A percentile compares a stretch with the other conserved stretches of the same genome.
phyloP scores from a whole-genome alignment of 129 eudicot genomes.

The Ambrosia artemisiifolia region DNA sequence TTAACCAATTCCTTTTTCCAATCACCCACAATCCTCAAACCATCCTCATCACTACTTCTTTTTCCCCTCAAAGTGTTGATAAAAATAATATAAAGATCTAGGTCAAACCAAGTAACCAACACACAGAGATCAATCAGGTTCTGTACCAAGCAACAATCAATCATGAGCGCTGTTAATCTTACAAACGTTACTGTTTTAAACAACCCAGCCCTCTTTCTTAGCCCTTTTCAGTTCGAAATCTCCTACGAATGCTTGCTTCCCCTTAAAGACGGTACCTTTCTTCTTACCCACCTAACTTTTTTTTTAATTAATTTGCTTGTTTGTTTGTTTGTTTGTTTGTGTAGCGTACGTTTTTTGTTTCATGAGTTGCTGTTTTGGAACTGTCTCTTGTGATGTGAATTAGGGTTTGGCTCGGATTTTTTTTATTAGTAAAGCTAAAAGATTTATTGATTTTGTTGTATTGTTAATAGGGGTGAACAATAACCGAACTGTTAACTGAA shows the following conservation, averaged over 20 bases:
- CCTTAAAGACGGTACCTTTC: conserved; percentile 58
- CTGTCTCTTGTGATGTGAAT: not conserved
- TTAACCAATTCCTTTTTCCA: not conserved
- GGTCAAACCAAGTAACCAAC: conserved; percentile 26
- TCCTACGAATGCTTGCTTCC: conserved; percentile 71
- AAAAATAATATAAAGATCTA: not conserved
- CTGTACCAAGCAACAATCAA: not conserved
- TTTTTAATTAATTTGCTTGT: too few relatives aligned
- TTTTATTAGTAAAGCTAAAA: not conserved
- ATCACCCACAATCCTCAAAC: not conserved
- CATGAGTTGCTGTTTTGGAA: not conserved
- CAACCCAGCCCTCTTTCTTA: conserved; percentile 70
- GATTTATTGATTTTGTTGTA: too few relatives aligned
- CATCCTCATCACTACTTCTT: not conserved
- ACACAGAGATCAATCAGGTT: not conserved
- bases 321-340: not conserved
- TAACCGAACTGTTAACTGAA: too few relatives aligned
- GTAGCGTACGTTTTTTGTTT: not conserved
- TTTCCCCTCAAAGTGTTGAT: not conserved
- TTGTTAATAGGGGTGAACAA: too few relatives aligned
- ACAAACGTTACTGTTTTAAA: conserved; percentile 68
- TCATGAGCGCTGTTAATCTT: conserved; percentile 83
- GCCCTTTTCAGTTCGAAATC: conserved; percentile 78
- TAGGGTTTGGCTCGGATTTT: not conserved
- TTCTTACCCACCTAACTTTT: not conserved